Conservation (phyloP, 768 basidiomycete species). For the Wakefieldia striispora region DNA sequence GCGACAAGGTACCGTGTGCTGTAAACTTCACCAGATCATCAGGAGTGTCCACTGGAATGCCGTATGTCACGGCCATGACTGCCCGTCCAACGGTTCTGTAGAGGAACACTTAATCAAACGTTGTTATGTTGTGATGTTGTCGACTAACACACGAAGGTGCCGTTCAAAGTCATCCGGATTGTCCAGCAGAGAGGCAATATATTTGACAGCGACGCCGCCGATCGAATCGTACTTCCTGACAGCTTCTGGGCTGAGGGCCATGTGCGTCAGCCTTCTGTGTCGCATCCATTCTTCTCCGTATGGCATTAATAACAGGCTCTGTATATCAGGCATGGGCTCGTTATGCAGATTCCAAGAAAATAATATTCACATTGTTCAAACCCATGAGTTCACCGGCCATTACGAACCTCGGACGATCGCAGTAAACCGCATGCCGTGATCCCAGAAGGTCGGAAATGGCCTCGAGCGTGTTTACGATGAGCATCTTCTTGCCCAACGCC, state of each 20-base stretch:
- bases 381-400: conserved; percentile 38
- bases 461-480: conserved; percentile 31
- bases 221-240: conserved; percentile 32
- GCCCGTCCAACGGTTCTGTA: conserved; percentile 12
- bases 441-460: conserved; percentile 31
- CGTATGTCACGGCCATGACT: conserved; percentile 26
- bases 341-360: not conserved
- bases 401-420: conserved; percentile 32
- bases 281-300: conserved; percentile 21
- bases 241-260: conserved; percentile 27
- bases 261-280: conserved; percentile 30
- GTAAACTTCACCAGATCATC: conserved; percentile 17
- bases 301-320: conserved; percentile 24
- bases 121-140: not conserved
- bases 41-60: conserved; percentile 16
- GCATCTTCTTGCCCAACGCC: conserved; percentile 25
- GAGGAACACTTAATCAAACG: not conserved
- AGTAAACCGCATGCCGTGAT: conserved; percentile 28
- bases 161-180: conserved; percentile 17
- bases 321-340: not conserved
- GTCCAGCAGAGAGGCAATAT: conserved; percentile 12
- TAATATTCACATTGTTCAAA: conserved; percentile 13
- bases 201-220: conserved; percentile 28
- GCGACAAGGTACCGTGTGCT: not conserved
- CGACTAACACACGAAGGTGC: conserved; percentile 21